These are phyloP conservation scores for Hyphodiscus hymeniophilus DNA, from an alignment of 495 filamentous ascomycete species.

Conservation along the genomic window DNA sequence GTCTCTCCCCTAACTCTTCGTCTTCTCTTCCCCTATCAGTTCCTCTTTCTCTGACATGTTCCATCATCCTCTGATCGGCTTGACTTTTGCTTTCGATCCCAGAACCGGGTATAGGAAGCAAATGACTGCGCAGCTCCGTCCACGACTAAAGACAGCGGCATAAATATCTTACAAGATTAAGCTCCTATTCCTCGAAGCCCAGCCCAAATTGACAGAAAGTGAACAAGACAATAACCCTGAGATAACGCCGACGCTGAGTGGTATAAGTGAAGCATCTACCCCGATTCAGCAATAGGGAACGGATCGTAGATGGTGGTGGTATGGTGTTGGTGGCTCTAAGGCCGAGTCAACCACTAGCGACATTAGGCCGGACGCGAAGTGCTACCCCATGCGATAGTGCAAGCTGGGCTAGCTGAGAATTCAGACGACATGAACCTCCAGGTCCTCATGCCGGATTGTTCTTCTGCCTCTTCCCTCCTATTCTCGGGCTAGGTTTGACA, in stretches of 20 bases:
- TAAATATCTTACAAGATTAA: conserved; percentile 6
- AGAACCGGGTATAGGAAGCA: neutral
- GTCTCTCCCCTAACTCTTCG: too few species aligned
- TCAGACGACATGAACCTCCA: conserved; percentile 6
- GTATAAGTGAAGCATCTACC: too few species aligned
- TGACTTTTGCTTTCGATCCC: neutral
- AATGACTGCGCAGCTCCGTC: neutral
- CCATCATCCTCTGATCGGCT: too few species aligned
- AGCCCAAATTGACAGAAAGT: neutral
- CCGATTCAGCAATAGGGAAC: too few species aligned
- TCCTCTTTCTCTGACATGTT: too few species aligned
- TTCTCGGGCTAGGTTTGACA: conserved; percentile 48
- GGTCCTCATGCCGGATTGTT: conserved; percentile 23
- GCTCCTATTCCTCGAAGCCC: neutral
- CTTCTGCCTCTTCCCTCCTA: conserved; percentile 48
- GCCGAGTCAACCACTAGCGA: too few species aligned
- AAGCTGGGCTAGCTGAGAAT: neutral
- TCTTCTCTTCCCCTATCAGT: too few species aligned
- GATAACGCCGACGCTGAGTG: conserved; percentile 4
- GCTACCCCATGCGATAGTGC: neutral
- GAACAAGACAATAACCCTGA: neutral
- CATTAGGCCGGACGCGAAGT: too few species aligned
- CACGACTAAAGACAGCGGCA: neutral
- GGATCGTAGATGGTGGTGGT: too few species aligned
- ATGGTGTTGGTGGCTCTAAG: too few species aligned